A percentile compares a stretch with the other conserved stretches of the same genome.
Evolutionary conservation across 306 rosid species (phyloP).

Genomic region (Rosa persica): DNA sequence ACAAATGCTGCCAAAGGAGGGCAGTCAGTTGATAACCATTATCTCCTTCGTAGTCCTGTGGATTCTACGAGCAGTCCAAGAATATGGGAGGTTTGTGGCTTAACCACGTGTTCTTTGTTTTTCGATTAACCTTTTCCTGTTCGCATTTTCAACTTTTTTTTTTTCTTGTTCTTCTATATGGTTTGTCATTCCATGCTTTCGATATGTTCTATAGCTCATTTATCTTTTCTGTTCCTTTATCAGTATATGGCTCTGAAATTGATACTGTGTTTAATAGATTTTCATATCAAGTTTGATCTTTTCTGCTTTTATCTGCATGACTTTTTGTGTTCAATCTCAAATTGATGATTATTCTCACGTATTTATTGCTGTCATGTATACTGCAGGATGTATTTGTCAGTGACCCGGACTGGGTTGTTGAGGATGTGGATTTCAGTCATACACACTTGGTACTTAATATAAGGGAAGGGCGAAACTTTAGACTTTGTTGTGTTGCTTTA

Average conservation of each 20-base stretch:
- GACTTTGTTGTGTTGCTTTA: constrained; percentile 70
- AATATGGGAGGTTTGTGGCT: constrained; percentile 79
- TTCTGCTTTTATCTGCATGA: constrained; percentile 1
- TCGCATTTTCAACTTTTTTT: constrained; percentile 3
- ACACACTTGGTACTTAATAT: constrained; percentile 63
- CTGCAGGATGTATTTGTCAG: constrained; percentile 62
- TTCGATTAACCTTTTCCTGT: not conserved
- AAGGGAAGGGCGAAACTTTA: constrained; percentile 58
- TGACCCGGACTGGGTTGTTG: constrained; percentile 49
- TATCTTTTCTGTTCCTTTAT: not conserved
- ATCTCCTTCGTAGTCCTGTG: constrained; percentile 62
- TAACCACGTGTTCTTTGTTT: constrained; percentile 6
- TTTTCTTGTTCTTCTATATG: not conserved
- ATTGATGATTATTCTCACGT: constrained; percentile 12
- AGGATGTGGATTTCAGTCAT: constrained; percentile 81
- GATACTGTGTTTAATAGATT: not conserved
- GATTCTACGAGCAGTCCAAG: constrained; percentile 54
- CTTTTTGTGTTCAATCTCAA: constrained; percentile 4
- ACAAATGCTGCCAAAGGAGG: constrained; percentile 79
- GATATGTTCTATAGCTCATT: not conserved
- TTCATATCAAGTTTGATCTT: not conserved
- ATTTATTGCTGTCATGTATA: constrained; percentile 15
- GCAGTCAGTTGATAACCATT: constrained; percentile 64
- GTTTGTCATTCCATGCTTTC: not conserved
- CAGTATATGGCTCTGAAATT: not conserved